Evolutionary conservation across 805 yeast species (phyloP), one percentile per base, ranked within the genome.

Genomic region (Nakazawaea ambrosiae): DNA sequence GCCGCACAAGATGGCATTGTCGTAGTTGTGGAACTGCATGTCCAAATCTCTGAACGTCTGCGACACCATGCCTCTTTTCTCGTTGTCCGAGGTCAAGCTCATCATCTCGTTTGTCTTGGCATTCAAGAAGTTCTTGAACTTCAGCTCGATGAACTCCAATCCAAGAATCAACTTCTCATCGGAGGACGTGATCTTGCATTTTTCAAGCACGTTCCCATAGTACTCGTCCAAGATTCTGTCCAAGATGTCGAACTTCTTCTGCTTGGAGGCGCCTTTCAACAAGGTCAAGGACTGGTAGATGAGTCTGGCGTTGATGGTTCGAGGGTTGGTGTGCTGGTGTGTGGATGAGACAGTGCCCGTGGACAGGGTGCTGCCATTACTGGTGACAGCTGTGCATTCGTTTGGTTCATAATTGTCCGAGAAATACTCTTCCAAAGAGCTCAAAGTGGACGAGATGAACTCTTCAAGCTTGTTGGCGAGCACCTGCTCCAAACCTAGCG

Each of bases 11-110:
- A 61, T 46, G 1, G 81, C 80, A 18, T 51, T 53, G 20, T 68
- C 70, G 45, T 69, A 71, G 48, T 72, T 68, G 49, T 65, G 68
- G 29, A 66, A 57, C 20, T 65, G 61, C 16, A 64, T 56, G 22
- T 56, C 51, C 15, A 60, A 40, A 18, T 48, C 46, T 27, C 50
- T 44, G 29, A 46, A 27, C 16, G 42, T 26, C 23, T 37, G 32
- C 5, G 36, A 33, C 4, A 32, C 42, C 29, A 37, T 11, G 12
- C 24, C 36, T 32, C 40, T 36, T 15, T 37, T 37, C 7, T 40
- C 35, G 10, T 29, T 18, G 15, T 40, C 43, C 3, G 34, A 29
- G 18, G 29, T 16, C 20, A 27, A 35, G 14, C 23, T 24, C 4
- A 29, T n/a, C 10, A 34, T 23, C 17, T 34, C 34, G 26, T 47